Base-by-base conservation (phyloP, 2,329 filamentous ascomycete genomes). In the Monosporascus sp. region DNA sequence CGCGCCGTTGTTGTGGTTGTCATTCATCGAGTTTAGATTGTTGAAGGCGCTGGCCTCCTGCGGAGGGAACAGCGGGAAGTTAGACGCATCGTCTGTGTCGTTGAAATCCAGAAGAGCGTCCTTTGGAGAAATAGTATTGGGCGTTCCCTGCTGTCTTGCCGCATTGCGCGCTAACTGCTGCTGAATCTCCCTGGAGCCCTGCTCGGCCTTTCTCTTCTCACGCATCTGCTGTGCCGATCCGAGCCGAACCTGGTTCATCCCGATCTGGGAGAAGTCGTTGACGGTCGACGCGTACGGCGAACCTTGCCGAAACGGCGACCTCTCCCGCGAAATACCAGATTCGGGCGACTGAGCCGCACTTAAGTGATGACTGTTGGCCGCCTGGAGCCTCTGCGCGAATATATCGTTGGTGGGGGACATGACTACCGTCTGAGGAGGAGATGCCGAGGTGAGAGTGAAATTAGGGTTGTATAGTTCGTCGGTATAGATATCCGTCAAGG, bases 121-220 rank as follows among this genome's bases (percentile, higher is more conserved):
- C 72, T 96, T 95, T 24, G 93, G 94, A 1, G 93, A 97, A 47
- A 99, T 96, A 0, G 93, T 96, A 70, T 90, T 89, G n/a, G 87
- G 79, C 0, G 78, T 79, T 6, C 77, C 69, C 1, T 76, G 73
- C 46, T 78, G 61, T 37, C 73, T 62, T 8, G 56, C 70, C 27
- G 72, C 60, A 60, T 65, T 62, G 58, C 72, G 65, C 53, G 68
- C 58, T 57, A 77, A 63, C 37, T 77, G 73, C 20, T 76, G 71
- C 43, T 72, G 74, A 18, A 74, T 58, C 9, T 72, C 66, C 50
- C 73, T 72, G 0, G 78, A 79, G 54, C 86, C 84, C 43, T 81
- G 80, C 62, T 83, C 78, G 6, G 79, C 77, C 63, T 85, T 85
- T 53, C 74, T 75, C 59, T 83, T 79, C 65, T 87, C 83, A 38